Base-by-base conservation (phyloP, 331 rosid genomes). In the Arachis monticola region DNA sequence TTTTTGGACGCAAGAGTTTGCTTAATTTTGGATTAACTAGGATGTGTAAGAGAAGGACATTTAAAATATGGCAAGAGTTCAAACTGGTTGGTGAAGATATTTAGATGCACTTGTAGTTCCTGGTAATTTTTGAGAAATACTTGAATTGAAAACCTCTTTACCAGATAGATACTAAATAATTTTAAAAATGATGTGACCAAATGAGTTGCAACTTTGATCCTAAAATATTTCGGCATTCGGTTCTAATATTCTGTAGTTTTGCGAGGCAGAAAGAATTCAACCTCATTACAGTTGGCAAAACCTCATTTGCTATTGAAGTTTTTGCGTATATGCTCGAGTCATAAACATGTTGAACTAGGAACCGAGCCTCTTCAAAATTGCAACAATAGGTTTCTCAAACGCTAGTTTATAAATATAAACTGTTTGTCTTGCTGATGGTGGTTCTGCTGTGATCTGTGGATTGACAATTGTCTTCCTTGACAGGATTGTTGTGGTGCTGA, bases 401-500 rank as follows among this genome's bases (percentile, higher is more conserved):
- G 14, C 11, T 78, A 70, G 56, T 61, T 50, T 10, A 52, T 8
- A 12, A 47, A 11, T 60, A 7, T 60, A 27, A n/a, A 8, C 42
- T 75, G 12, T 27, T 40, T 51, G 5, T 46, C 48, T 14, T 44
- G 59, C 42, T 70, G 10, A 2, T 6, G 59, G 5, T 64, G 32
- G 8, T 7, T 17, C 5, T 44, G 60, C 31, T 62, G 67, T 60
- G 53, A 52, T 56, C 38, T 62, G 67, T 60, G 53, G 52, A 57
- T 51, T 59, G 44, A 57, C 77, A 64, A 69, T 30, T 38, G 67
- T 47, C 17, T 59, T 62, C 45, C 45, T 66, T 69, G 35, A 45
- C 89, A 92, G 96, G 89, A 73, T 92, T 70, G 73, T 92, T 82
- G 85, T 92, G 31, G 91, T 86, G 81, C 89, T 92, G 80, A 80